Percentiles rank a stretch among this genome's conserved stretches.
Evolutionary conservation across 345 rosid genomes (phyloP).

Genomic region (Aegle marmelos): DNA sequence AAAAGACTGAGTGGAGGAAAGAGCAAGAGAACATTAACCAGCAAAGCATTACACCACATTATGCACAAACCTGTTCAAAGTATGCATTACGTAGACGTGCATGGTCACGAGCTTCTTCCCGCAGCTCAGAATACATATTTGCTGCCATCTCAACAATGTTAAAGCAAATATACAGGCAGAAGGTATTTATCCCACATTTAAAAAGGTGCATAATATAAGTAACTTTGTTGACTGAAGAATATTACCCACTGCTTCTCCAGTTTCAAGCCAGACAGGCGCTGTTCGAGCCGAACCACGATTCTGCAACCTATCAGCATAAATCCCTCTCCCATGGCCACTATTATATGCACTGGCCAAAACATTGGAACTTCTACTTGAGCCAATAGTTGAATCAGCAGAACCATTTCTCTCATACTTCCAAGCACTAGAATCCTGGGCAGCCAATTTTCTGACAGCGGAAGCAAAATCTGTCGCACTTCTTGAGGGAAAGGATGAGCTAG

Average conservation of each 20-base stretch:
- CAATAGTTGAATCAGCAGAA: slow-evolving; percentile 65
- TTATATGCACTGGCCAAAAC: slow-evolving; percentile 50
- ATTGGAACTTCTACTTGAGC: slow-evolving; percentile 78
- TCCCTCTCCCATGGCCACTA: slow-evolving; percentile 65
- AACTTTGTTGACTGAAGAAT: slow-evolving; percentile 30
- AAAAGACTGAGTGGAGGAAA: background rate
- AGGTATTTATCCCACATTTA: slow-evolving; percentile 26
- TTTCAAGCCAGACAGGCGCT: slow-evolving; percentile 95
- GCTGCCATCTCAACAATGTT: slow-evolving; percentile 66
- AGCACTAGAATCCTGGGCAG: slow-evolving; percentile 73
- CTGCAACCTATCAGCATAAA: slow-evolving; percentile 63
- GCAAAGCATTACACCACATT: slow-evolving; percentile 4
- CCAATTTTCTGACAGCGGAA: slow-evolving; percentile 88
- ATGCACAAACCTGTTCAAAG: slow-evolving; percentile 75
- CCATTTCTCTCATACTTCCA: slow-evolving; percentile 88
- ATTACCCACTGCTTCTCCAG: slow-evolving; percentile 99
- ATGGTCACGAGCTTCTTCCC: slow-evolving; percentile 94
- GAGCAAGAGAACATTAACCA: background rate
- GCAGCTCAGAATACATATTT: slow-evolving; percentile 73
- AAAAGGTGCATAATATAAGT: slow-evolving; percentile 25
- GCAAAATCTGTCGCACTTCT: slow-evolving; percentile 77
- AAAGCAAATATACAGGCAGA: slow-evolving; percentile 41
- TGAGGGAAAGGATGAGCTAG: slow-evolving; percentile 49
- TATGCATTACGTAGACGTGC: slow-evolving; percentile 85
- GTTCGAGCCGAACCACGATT: slow-evolving; percentile 60